Conservation (phyloP, 768 basidiomycete species). For the Nidula microcarpa region DNA sequence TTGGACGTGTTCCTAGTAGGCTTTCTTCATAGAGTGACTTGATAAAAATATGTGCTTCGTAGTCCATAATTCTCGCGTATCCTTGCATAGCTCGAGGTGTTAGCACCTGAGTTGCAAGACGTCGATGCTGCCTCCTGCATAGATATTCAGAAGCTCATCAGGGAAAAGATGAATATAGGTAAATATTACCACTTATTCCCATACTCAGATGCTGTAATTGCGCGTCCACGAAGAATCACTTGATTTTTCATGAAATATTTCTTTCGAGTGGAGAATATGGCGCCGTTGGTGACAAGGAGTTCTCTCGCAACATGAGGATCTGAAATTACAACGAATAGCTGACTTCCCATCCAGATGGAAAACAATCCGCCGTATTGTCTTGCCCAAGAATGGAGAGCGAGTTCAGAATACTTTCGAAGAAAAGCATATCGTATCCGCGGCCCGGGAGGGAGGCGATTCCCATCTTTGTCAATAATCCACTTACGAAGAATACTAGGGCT, state of each 20-base stretch:
- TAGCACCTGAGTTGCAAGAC: conserved; percentile 25
- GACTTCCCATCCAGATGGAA: conserved; percentile 33
- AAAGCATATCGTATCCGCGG: conserved; percentile 23
- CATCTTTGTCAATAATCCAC: conserved; percentile 8
- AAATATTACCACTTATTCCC: conserved; percentile 23
- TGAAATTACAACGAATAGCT: conserved; percentile 31
- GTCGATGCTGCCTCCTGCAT: not conserved
- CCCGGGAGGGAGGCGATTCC: conserved; percentile 20
- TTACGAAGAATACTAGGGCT: not conserved
- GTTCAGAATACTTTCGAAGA: conserved; percentile 29
- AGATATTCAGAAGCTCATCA: not conserved
- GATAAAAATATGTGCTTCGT: conserved; percentile 34
- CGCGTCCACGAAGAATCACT: conserved; percentile 26
- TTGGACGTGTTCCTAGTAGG: conserved; percentile 23
- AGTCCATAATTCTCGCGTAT: conserved; percentile 30
- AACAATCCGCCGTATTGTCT: conserved; percentile 26
- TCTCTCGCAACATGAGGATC: conserved; percentile 29
- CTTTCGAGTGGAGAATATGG: conserved; percentile 28
- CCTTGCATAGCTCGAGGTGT: conserved; percentile 26
- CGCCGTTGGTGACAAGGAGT: conserved; percentile 29
- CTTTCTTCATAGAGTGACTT: conserved; percentile 27
- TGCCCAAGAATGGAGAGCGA: conserved; percentile 25
- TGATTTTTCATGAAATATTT: conserved; percentile 31
- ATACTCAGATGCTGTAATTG: conserved; percentile 27
- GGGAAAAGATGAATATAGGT: not conserved